Evolutionary conservation across 108 stramenopile genomes (phyloP).

Genomic region (Schizochytrium sp.): DNA sequence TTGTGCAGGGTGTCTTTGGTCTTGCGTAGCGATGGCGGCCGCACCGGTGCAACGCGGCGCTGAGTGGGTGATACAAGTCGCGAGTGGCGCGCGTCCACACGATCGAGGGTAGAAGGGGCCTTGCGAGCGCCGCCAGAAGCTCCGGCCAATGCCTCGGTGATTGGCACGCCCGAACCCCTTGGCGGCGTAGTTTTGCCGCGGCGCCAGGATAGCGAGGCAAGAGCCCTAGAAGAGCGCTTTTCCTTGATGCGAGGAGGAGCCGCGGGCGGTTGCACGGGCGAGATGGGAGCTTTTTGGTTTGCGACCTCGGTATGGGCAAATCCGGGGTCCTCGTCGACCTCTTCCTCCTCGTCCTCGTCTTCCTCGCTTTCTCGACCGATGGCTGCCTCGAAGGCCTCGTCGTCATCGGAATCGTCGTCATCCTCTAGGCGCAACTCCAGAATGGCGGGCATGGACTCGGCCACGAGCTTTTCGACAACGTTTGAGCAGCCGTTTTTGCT

Average conservation of each 20-base stretch:
- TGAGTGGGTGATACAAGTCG: neutral
- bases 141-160: too few relatives aligned
- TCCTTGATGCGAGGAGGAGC: neutral
- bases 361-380: neutral
- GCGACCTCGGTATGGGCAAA: neutral
- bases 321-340: neutral
- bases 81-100: too few relatives aligned
- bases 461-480: neutral
- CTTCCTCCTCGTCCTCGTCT: neutral
- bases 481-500: neutral
- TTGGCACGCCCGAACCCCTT: neutral
- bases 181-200: neutral
- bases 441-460: neutral
- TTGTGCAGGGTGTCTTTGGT: neutral
- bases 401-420: neutral
- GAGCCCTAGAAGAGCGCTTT: neutral
- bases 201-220: neutral
- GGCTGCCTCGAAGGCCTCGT: neutral
- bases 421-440: neutral
- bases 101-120: too few relatives aligned
- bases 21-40: neutral
- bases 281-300: too few relatives aligned
- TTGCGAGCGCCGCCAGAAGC: too few relatives aligned
- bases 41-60: neutral
- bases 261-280: too few relatives aligned